Evolutionary conservation across 179 eudicot species (phyloP), one percentile per base, ranked within the genome.

Genomic region (Spergularia azorica): DNA sequence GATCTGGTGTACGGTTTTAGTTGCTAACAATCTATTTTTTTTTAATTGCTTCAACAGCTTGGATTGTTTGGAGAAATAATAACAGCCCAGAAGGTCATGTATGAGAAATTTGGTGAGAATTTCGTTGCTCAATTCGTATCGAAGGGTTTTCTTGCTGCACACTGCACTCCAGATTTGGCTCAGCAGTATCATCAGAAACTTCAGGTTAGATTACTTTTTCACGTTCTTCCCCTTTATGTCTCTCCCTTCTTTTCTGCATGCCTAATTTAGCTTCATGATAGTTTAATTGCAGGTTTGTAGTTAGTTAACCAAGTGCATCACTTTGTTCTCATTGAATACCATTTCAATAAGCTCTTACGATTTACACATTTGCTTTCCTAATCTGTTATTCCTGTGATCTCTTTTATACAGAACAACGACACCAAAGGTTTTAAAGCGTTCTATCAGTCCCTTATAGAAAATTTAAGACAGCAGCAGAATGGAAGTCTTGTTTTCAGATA

Each of bases 401-500:
- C 52, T 0, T 26, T 59, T 70, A 70, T 70, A 67, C 94, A 95
- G 99, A 88, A 89, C 52, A 85, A 91, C 80, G 97, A 95, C 76
- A 82, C 90, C 15, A 93, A 95, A 87, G 89, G 83, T 56, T 79
- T 93, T 46, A 95, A 87, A 79, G 85, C 85, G n/a, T 95, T 90
- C 83, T 95, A 95, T 83, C 97, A 85, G 77, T 85, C 90, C 41
- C 81, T 93, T 7, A 80, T 95, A 61, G 97, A 90, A 75, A 91
- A 79, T 61, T 78, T 95, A 84, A 93, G 94, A 86, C 89, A 72
- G 39, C 94, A 87, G 69, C 97, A 93, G 75, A 95, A 95, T 72
- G 97, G 98, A 83, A 92, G 97, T 84, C 90, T 90, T 69, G 97
- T 90, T 76, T 91, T 89, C 91, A 90, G 97, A 95, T 95, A 95